Conservation (phyloP, 2,329 filamentous ascomycete genomes). For the Tolypocladium ophioglossoides region DNA sequence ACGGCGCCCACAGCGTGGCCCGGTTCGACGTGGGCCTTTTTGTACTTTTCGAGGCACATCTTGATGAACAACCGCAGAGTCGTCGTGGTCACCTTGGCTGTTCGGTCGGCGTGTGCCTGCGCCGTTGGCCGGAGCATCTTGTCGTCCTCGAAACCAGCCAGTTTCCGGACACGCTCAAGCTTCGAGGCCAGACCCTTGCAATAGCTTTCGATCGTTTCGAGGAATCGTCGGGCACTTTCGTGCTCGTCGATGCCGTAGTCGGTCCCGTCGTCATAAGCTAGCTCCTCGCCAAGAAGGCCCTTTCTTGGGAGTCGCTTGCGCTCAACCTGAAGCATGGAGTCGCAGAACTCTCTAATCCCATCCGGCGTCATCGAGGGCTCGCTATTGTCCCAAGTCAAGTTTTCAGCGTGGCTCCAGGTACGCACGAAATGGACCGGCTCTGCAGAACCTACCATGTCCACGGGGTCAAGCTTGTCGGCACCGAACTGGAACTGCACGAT, state of each 20-base stretch:
- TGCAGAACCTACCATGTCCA: slow-evolving; percentile 93
- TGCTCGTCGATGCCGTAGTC: slow-evolving; percentile 64
- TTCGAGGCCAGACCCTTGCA: slow-evolving; percentile 52
- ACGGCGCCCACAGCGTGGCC: slow-evolving; percentile 94
- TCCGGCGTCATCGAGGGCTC: slow-evolving; percentile 63
- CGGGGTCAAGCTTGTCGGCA: slow-evolving; percentile 87
- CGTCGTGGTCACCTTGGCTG: slow-evolving; percentile 70
- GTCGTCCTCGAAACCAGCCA: slow-evolving; percentile 36
- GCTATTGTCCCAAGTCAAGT: slow-evolving; percentile 67
- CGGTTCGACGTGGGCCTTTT: slow-evolving; percentile 82
- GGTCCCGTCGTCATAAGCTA: slow-evolving; percentile 60
- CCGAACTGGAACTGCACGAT: slow-evolving; percentile 98
- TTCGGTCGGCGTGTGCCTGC: slow-evolving; percentile 49
- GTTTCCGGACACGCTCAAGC: slow-evolving; percentile 41
- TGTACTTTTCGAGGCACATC: slow-evolving; percentile 81
- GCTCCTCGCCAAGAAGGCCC: slow-evolving; percentile 47
- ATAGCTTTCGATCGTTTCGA: slow-evolving; percentile 67
- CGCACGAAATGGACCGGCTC: slow-evolving; percentile 87
- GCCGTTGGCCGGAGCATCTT: slow-evolving; percentile 10
- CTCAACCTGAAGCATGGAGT: slow-evolving; percentile 56
- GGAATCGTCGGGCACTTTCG: slow-evolving; percentile 74
- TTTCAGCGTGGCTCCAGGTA: slow-evolving; percentile 74
- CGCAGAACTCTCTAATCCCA: slow-evolving; percentile 61
- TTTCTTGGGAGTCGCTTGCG: slow-evolving; percentile 52
- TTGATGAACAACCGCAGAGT: slow-evolving; percentile 69